Base-by-base conservation (phyloP, 345 rosid genomes). In the Gossypium anomalum region DNA sequence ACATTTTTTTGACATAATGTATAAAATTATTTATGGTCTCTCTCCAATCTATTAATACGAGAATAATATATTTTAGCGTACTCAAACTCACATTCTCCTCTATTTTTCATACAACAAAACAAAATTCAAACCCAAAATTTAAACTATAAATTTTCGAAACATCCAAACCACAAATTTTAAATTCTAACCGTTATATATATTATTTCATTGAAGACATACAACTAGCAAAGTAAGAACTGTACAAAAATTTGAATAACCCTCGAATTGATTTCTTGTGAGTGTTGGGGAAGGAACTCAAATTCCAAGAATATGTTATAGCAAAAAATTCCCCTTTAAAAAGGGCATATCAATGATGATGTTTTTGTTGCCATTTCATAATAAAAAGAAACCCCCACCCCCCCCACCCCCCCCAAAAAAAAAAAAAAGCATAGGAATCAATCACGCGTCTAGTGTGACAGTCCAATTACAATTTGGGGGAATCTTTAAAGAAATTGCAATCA, bases 1-100 rank as follows among this genome's bases (percentile, higher is more conserved):
- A 29, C 0, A 23, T 0, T 29, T 29, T 27, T 34, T 34, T 34
- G 0, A 4, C 0, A 34, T 0, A 34, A 34, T 34, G 0, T 34
- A 0, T 34, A 34, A 0, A 34, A 4, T 0, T 34, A 34, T 34
- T 4, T 0, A 29, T 29, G 4, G 0, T 34, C 6, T 34, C 6
- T 34, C 6, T 34, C 1, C 0, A 34, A 34, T 34, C 6, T 4
- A 34, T 4, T 34, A 34, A 34, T 34, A 4, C 1, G 0, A 4
- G 1, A 29, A 29, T 3, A 29, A 29, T 29, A 34, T 34, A 3
- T 1, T 34, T 34, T 0, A 34, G 0, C 0, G 5, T 29, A 29
- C 6, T 34, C 1, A 34, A 34, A 34, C 6, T 34, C 1, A 0
- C 0, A 34, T 34, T 4, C 38, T 34, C 6, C 0, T 34, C 0